Base-by-base conservation (phyloP, 306 rosid genomes). In the Alnus rubra region DNA sequence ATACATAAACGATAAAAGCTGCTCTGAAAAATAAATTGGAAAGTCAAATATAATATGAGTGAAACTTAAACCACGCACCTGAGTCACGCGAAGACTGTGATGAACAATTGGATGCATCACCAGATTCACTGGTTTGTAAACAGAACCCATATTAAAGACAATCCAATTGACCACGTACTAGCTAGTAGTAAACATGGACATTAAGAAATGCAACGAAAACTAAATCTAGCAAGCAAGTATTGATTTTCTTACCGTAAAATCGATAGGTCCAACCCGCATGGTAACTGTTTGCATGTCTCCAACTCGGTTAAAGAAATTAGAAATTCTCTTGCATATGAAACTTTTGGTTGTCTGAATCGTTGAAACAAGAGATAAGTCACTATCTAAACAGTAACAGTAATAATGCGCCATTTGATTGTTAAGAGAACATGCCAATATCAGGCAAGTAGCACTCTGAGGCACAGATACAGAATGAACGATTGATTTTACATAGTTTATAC, bases 311-410 rank as follows among this genome's bases (percentile, higher is more conserved):
- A 50, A 35, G 90, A 86, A 56, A 90, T 79, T 49, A 90, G 82
- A 86, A 84, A 74, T 0, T 70, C 82, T 72, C 88, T 86, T 7
- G 88, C 50, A 58, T 88, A 88, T 18, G 89, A 81, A 70, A 82
- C 45, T 76, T 59, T 90, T 35, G 82, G 74, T 12, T 42, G 69
- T 72, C 94, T 88, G 84, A 62, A 78, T 47, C 15, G 53, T 55
- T 55, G 78, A 73, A 70, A 65, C 73, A 67, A 52, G 74, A 16
- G 47, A 71, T 9, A 33, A 30, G 73, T 79, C 65, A 13, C 71
- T 59, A 73, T 48, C 39, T 56, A 75, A 37, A 35, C 78, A 14
- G 52, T 52, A 76, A 4, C 53, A 73, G 33, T n/a, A 49, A 28
- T 51, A 50, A 69, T n/a, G 39, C 75, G 18, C 59, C 39, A 19